These are phyloP conservation scores for Orbilia javanica DNA, from an alignment of 2,329 filamentous ascomycete genomes.

Conservation along the genomic window DNA sequence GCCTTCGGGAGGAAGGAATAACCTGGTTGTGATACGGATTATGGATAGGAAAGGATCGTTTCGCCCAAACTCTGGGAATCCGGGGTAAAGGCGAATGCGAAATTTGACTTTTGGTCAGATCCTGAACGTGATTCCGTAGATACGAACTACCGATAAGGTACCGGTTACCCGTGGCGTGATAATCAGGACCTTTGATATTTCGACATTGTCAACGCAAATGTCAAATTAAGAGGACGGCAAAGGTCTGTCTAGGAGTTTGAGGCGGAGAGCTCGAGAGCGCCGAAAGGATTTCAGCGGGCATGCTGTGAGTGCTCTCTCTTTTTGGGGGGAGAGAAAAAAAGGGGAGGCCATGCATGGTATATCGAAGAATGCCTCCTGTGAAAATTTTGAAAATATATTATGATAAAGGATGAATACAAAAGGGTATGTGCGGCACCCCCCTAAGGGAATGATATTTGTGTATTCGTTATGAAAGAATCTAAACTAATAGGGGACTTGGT, in stretches of 20 bases:
- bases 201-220: background rate
- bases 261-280: background rate
- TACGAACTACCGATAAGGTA: conserved; percentile 18
- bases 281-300: background rate
- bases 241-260: background rate
- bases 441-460: background rate
- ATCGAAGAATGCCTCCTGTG: background rate
- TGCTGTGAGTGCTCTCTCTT: too few species aligned
- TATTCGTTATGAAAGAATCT: background rate
- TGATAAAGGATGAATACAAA: background rate
- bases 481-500: background rate
- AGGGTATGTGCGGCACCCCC: background rate
- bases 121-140: conserved; percentile 16
- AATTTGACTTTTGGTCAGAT: background rate
- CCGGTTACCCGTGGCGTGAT: background rate
- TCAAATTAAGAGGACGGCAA: background rate
- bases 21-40: conserved; percentile 18
- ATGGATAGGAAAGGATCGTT: conserved; percentile 22
- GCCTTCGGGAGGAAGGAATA: conserved; percentile 37
- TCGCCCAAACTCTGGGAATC: conserved; percentile 21
- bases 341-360: background rate
- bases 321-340: background rate
- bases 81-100: conserved; percentile 19
- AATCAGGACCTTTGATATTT: background rate
- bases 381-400: background rate